Evolutionary conservation across 768 basidiomycete genomes (phyloP), one percentile per base, ranked within the genome.

Genomic region (Naematelia aurantialba): DNA sequence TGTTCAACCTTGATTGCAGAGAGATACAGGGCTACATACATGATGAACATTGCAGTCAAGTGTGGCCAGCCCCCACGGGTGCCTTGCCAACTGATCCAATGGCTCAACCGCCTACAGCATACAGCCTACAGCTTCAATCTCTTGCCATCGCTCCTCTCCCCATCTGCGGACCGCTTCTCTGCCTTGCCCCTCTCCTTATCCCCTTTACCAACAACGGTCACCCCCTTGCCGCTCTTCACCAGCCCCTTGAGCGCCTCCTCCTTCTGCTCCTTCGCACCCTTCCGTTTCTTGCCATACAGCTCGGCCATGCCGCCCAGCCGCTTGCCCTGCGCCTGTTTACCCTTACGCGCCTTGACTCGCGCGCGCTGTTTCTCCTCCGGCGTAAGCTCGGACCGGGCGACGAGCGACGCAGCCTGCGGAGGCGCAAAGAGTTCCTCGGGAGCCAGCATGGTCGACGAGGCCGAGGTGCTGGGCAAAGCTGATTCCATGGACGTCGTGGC

Each of bases 371-470:
- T 96, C 79, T 97, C 87, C 19, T 80, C 75, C 0, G 93, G 89
- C 2, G 89, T 90, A 50, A 97, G 80, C 76, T 98, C 94, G 50
- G 85, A 86, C 44, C 84, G 82, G 1, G 85, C 82, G 44, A 85
- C 85, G 22, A 83, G 81, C 0, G 83, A 70, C 2, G 82, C 75
- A 0, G 88, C 63, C 1, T 66, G 62, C 26, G 76, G 83, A 0
- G 86, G 80, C 3, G 66, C 60, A 67, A 88, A 87, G 13, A 98
- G 79, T 78, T 99, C 96, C 74, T 98, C 91, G 0, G 96, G 96
- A 0, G 96, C 91, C 45, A 99, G 83, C 81, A 91, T 87, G 0
- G 85, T 86, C 1, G 87, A 81, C 0, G 83, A 79, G 0, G 90
- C 86, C 67, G 85, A 84, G 8, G 85, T 82, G 0, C 89, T 89